phyloP scores from a whole-genome alignment of 1,284 basidiomycete species.

The Ustilago nuda region DNA sequence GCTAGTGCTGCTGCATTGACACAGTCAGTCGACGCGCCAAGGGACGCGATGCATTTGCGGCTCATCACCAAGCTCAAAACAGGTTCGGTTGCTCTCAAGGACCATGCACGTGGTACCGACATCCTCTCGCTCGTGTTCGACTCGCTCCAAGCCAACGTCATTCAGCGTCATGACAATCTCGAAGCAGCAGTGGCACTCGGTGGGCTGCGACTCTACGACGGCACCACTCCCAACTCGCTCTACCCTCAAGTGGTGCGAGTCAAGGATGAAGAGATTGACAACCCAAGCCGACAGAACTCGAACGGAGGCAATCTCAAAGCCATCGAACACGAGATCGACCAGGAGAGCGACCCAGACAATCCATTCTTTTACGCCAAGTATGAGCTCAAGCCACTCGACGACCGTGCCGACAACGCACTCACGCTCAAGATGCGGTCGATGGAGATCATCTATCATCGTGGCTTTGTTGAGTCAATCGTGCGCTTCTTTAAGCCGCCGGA shows the following conservation, averaged over 20 bases:
- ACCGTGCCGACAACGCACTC: conserved; percentile 89
- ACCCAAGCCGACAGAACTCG: conserved; percentile 41
- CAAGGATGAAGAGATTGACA: conserved; percentile 74
- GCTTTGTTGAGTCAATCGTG: conserved; percentile 92
- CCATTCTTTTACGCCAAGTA: conserved; percentile 94
- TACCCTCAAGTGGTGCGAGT: conserved; percentile 95
- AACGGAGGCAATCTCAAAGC: conserved; percentile 48
- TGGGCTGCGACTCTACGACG: conserved; percentile 90
- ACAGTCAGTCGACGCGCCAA: conserved; percentile 72
- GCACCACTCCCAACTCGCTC: conserved; percentile 82
- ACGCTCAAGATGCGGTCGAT: conserved; percentile 93
- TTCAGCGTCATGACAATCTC: conserved; percentile 87
- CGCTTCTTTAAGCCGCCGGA: conserved; percentile 94
- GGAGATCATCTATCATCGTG: conserved; percentile 96
- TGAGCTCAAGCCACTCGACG: conserved; percentile 92
- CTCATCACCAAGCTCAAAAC: conserved; percentile 74
- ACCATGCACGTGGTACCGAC: conserved; percentile 71
- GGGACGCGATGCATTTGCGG: conserved; percentile 84
- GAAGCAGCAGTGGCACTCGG: conserved; percentile 86
- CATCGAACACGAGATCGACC: conserved; percentile 65
- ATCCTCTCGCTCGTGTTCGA: conserved; percentile 91
- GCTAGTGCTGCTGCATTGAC: conserved; percentile 47
- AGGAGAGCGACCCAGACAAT: conserved; percentile 71
- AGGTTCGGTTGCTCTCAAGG: conserved; percentile 63
- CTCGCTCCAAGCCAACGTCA: conserved; percentile 83